These are phyloP conservation scores for Clitopilus passeckerianus DNA, from an alignment of 768 basidiomycete genomes.

Conservation along the genomic window DNA sequence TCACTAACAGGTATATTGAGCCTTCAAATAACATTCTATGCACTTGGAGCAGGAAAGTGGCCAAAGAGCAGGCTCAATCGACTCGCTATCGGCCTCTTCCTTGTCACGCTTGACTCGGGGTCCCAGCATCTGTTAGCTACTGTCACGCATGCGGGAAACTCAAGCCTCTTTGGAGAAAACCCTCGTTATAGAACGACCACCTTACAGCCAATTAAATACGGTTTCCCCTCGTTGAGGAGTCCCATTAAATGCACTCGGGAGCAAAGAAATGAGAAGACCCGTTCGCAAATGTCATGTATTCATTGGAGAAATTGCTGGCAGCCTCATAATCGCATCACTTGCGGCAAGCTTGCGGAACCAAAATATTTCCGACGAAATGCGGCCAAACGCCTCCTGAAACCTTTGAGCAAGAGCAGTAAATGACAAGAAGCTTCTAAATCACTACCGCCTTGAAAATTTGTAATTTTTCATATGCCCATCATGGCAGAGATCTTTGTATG, in stretches of 20 bases:
- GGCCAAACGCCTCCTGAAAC: neutral
- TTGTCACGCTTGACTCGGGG: neutral
- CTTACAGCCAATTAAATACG: too few relatives aligned
- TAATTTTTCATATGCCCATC: too few relatives aligned
- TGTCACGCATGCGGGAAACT: neutral
- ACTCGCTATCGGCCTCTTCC: neutral
- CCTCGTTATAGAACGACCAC: neutral
- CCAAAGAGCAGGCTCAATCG: neutral
- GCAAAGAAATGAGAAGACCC: neutral
- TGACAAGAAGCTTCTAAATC: too few relatives aligned
- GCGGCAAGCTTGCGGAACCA: neutral
- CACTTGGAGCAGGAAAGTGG: neutral
- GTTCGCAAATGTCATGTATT: neutral
- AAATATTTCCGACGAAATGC: neutral
- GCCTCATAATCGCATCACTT: too few relatives aligned
- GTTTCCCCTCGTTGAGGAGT: neutral
- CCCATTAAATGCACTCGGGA: neutral
- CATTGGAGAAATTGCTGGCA: neutral
- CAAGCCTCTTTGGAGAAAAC: neutral
- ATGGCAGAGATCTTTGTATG: too few relatives aligned
- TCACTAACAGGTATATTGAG: neutral
- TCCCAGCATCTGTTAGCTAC: neutral
- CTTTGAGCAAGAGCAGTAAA: neutral
- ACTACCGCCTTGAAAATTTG: too few relatives aligned
- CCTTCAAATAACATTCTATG: neutral